These are phyloP conservation scores for Chalciporus pseudorubinellus DNA, from an alignment of 768 basidiomycete genomes.

Conservation along the genomic window DNA sequence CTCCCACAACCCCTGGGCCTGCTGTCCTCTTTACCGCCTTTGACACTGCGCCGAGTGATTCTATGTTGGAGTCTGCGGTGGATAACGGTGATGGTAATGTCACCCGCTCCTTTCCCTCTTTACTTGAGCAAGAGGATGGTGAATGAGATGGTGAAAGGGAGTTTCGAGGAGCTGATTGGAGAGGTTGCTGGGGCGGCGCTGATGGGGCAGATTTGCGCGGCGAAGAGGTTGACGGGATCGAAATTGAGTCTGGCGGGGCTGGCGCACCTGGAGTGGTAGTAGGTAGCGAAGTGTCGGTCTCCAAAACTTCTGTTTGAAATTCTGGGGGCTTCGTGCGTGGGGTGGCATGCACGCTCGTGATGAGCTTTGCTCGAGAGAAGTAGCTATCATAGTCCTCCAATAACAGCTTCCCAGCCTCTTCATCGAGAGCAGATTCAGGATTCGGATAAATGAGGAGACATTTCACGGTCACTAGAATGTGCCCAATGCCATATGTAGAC, in stretches of 20 bases:
- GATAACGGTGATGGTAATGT: conserved; percentile 67
- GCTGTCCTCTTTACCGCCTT: conserved; percentile 69
- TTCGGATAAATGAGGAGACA: conserved; percentile 96
- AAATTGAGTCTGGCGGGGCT: conserved; percentile 31
- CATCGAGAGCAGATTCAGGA: conserved; percentile 93
- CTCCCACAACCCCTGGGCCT: conserved; percentile 54
- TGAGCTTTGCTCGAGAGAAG: conserved; percentile 80
- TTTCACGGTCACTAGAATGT: conserved; percentile 90
- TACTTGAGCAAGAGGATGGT: conserved; percentile 27
- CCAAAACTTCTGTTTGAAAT: conserved; percentile 48
- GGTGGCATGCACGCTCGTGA: conserved; percentile 90
- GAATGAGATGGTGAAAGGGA: conserved; percentile 41
- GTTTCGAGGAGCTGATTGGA: conserved; percentile 33
- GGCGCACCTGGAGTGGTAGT: conserved; percentile 18
- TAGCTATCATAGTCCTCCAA: conserved; percentile 89
- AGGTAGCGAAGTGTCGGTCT: conserved; percentile 15
- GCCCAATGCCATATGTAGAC: conserved; percentile 82
- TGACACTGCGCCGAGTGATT: conserved; percentile 36
- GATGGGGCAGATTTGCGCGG: conserved; percentile 44
- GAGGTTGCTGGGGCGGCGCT: conserved; percentile 35
- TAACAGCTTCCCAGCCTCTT: conserved; percentile 91
- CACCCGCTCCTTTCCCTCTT: conserved; percentile 55
- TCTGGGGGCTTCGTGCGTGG: conserved; percentile 71
- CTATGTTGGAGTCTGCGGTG: conserved; percentile 69
- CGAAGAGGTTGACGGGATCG: conserved; percentile 41